Conservation (phyloP, 768 basidiomycete genomes). For the Roridomyces roridus region DNA sequence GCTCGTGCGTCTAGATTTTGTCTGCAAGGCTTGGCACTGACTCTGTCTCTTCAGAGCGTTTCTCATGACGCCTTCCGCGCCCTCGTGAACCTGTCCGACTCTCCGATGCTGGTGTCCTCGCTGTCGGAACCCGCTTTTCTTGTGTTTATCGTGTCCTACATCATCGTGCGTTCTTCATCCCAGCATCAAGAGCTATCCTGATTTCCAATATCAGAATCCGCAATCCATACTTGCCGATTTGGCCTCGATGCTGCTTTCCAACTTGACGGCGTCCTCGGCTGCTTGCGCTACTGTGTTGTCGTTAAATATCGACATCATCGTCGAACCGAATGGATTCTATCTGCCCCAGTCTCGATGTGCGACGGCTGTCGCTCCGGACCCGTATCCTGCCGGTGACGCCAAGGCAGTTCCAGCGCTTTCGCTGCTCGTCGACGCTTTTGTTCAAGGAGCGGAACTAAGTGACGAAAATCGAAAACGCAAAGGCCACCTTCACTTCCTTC, state of each 20-base stretch:
- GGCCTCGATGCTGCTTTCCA: slow-evolving; percentile 97
- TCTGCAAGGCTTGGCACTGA: not conserved
- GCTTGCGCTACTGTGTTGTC: slow-evolving; percentile 69
- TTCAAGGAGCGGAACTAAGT: slow-evolving; percentile 69
- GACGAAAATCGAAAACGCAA: slow-evolving; percentile 64
- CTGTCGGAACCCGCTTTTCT: slow-evolving; percentile 79
- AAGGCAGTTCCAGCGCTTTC: slow-evolving; percentile 71
- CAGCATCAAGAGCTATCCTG: slow-evolving; percentile 3
- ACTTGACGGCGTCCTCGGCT: slow-evolving; percentile 78
- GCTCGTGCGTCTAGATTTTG: slow-evolving; percentile 53
- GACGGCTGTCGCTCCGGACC: slow-evolving; percentile 77
- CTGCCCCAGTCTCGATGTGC: slow-evolving; percentile 80
- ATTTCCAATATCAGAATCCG: slow-evolving; percentile 66
- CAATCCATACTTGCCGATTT: slow-evolving; percentile 91
- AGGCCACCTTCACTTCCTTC: slow-evolving; percentile 87
- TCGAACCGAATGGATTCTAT: slow-evolving; percentile 61
- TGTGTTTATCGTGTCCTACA: slow-evolving; percentile 86
- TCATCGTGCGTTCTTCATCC: slow-evolving; percentile 65
- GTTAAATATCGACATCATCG: slow-evolving; percentile 69
- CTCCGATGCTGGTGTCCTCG: slow-evolving; percentile 65
- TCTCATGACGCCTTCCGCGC: slow-evolving; percentile 96
- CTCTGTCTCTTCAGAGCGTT: slow-evolving; percentile 61
- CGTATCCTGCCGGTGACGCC: slow-evolving; percentile 64
- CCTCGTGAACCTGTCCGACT: slow-evolving; percentile 92
- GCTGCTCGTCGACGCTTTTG: slow-evolving; percentile 89